Evolutionary conservation across 306 rosid genomes (phyloP), one percentile per base, ranked within the genome.

Genomic region (Casuarina cunninghamiana): DNA sequence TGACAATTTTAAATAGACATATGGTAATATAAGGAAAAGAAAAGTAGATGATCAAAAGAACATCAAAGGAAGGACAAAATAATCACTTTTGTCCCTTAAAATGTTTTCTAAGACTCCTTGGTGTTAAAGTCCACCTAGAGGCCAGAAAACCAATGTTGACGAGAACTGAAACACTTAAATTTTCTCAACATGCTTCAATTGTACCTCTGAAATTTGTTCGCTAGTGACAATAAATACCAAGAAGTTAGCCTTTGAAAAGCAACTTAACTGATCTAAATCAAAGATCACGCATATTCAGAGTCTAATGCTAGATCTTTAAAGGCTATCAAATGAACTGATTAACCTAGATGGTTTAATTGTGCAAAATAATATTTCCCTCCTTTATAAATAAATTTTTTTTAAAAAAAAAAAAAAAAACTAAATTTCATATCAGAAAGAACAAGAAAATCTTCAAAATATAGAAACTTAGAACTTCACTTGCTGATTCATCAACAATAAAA

Each of bases 401-500:
- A n/a, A n/a, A n/a, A 21, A 26, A 26, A 0, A 26, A 26, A 26
- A 0, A 26, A 26, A 26, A 0, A 26, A 26, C 0, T 26, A 26
- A 26, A 26, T 26, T 26, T 26, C 37, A 42, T 17, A 41, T 42
- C 48, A 66, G 3, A 66, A 15, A 17, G 5, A 66, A 42, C 15
- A 16, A 19, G 2, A 67, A 1, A 67, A n/a, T 39, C 2, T 41
- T 41, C 17, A 42, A 66, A 10, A 5, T 4, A 58, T 45, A 15
- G 19, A 38, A 38, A 63, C 26, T 26, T 38, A 6, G 37, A 38
- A 63, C 16, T 12, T 37, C 13, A 15, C 19, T 37, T 5, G 5
- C 76, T 58, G 49, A 46, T 50, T 70, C 65, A 75, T 60, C 58
- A 80, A 70, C 6, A 43, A 72, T 26, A 42, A 55, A 77, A 49